Percentiles rank a stretch among this genome's conserved stretches.
phyloP scores from a whole-genome alignment of 352 stramenopile species.

The Paralagenidium karlingii region DNA sequence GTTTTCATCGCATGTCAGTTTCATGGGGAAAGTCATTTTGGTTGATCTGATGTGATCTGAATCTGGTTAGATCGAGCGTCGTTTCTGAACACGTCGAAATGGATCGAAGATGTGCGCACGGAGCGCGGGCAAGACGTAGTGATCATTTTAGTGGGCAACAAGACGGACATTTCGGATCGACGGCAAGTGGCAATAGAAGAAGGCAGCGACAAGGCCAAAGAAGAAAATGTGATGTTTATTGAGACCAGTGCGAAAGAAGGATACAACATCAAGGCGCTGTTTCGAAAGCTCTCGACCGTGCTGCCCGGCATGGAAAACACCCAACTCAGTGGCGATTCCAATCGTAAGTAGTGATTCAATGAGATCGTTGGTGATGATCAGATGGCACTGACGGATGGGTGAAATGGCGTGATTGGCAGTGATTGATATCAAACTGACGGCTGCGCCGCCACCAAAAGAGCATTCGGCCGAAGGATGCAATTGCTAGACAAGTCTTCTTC shows the following conservation, averaged over 20 bases:
- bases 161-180: conserved; percentile 98
- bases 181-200: conserved; percentile 96
- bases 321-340: conserved; percentile 77
- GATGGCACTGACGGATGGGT: neutral
- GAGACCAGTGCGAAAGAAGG: conserved; percentile 98
- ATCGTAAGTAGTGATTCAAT: conserved; percentile 29
- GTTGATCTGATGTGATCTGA: neutral
- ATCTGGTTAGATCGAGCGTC: conserved; percentile 79
- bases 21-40: neutral
- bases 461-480: too few relatives aligned
- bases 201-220: conserved; percentile 95
- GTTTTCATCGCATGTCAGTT: conserved; percentile 6
- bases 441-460: conserved; percentile 68
- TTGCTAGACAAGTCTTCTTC: too few relatives aligned
- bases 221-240: conserved; percentile 99
- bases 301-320: conserved; percentile 93
- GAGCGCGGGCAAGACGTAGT: conserved; percentile 98
- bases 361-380: neutral
- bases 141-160: conserved; percentile 99
- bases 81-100: conserved; percentile 99
- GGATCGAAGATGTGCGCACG: conserved; percentile 98
- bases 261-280: conserved; percentile 98
- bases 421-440: conserved; percentile 14
- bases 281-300: conserved; percentile 96
- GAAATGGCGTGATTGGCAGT: conserved; percentile 1